These are phyloP conservation scores for Rhododendron simsii DNA, from an alignment of 148 eudicot species.

Conservation along the genomic window DNA sequence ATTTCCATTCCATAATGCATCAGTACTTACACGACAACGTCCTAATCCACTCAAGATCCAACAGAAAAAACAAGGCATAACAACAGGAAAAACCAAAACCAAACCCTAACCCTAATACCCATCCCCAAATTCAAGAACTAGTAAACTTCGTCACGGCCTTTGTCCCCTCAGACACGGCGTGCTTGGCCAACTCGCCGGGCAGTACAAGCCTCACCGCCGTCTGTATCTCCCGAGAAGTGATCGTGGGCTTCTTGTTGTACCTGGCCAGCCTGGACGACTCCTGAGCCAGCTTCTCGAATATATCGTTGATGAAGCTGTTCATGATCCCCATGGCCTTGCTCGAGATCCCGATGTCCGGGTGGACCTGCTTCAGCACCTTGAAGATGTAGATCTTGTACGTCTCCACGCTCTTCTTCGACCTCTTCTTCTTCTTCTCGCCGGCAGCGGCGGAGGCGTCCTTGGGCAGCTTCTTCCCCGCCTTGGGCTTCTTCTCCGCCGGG, in stretches of 20 bases:
- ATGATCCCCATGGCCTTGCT: background rate
- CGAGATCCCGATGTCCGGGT: background rate
- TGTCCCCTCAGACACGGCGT: conserved; percentile 47
- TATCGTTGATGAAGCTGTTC: background rate
- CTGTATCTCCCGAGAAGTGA: conserved; percentile 48
- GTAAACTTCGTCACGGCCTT: conserved; percentile 24
- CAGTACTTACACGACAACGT: background rate
- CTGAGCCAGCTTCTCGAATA: conserved; percentile 35
- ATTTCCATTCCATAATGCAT: background rate
- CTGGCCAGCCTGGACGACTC: conserved; percentile 41
- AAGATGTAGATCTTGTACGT: background rate
- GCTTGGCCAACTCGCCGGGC: conserved; percentile 52
- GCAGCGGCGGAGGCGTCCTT: conserved; percentile 40
- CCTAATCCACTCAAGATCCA: background rate
- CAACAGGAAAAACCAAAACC: background rate
- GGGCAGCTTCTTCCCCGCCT: conserved; percentile 57
- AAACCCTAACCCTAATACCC: background rate
- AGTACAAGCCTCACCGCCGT: conserved; percentile 45
- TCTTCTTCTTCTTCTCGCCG: conserved; percentile 62
- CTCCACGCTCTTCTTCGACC: conserved; percentile 41
- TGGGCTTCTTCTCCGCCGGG: conserved; percentile 12
- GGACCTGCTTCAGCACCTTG: background rate
- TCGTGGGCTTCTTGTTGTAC: conserved; percentile 54
- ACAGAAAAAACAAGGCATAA: background rate
- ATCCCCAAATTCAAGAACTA: conserved; percentile 20